Evolutionary conservation across 495 filamentous ascomycete genomes (phyloP).

Genomic region (Trichoderma erinaceum): DNA sequence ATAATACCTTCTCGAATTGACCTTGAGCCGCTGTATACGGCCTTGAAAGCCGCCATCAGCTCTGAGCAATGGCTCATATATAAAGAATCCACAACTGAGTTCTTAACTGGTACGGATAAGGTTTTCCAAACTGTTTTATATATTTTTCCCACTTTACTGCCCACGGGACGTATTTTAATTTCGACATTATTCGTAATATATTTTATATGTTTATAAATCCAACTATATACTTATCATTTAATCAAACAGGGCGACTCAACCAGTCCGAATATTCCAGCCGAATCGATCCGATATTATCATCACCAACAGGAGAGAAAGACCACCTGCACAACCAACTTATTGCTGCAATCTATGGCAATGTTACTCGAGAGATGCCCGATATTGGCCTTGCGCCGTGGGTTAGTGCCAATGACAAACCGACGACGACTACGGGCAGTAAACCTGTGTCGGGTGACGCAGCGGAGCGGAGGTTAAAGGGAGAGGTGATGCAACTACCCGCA

Average conservation of each 20-base stretch:
- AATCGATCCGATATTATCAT: constrained; percentile 64
- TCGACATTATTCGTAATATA: constrained; percentile 18
- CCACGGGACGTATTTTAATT: constrained; percentile 14
- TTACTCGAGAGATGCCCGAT: constrained; percentile 81
- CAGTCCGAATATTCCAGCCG: constrained; percentile 74
- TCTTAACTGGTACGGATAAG: constrained; percentile 63
- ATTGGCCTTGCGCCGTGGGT: constrained; percentile 93
- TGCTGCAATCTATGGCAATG: constrained; percentile 78
- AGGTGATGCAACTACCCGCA: constrained; percentile 87
- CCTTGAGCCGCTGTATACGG: constrained; percentile 80
- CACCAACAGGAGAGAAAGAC: constrained; percentile 60
- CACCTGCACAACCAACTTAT: constrained; percentile 91
- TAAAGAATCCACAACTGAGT: constrained; percentile 73
- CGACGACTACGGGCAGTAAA: constrained; percentile 62
- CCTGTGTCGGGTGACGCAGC: constrained; percentile 81
- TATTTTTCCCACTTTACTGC: constrained; percentile 14
- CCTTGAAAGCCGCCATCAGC: constrained; percentile 69
- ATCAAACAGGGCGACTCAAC: constrained; percentile 64
- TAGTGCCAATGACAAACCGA: constrained; percentile 91
- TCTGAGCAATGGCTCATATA: constrained; percentile 83
- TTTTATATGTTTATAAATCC: constrained; percentile 11
- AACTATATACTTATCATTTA: constrained; percentile 12
- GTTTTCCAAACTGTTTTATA: constrained; percentile 15
- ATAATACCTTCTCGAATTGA: constrained; percentile 70
- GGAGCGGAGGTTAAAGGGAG: constrained; percentile 82